Conservation (phyloP, 192 early-diverging fungal species). For the Oehlia diaphana region DNA sequence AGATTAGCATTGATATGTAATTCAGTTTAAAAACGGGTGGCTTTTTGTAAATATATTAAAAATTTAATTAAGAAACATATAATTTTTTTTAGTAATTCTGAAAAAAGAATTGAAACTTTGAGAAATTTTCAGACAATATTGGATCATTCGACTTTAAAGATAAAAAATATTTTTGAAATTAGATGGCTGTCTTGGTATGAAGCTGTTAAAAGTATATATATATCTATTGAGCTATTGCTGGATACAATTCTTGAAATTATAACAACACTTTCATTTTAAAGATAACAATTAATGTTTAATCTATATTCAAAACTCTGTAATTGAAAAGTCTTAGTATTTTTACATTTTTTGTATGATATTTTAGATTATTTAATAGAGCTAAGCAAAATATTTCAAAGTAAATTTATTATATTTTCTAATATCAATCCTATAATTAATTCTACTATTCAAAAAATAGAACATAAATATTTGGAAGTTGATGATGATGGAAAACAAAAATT, state of each 20-base stretch:
- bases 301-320: background rate
- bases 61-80: background rate
- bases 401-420: background rate
- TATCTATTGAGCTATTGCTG: background rate
- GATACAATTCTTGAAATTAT: constrained; percentile 1
- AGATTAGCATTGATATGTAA: background rate
- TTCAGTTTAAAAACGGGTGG: background rate
- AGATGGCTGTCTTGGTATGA: constrained; percentile 1
- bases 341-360: background rate
- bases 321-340: background rate
- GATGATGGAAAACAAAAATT: background rate
- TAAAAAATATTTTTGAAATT: constrained; percentile 2
- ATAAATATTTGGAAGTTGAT: background rate
- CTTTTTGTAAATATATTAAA: background rate
- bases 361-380: background rate
- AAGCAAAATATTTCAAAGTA: background rate
- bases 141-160: background rate
- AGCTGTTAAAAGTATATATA: background rate
- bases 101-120: background rate
- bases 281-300: background rate
- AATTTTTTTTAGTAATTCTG: background rate
- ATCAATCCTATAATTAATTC: background rate
- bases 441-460: background rate
- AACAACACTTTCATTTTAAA: background rate
- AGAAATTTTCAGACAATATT: background rate